phyloP scores from a whole-genome alignment of 2,329 filamentous ascomycete species.

The Epichloe aotearoae region DNA sequence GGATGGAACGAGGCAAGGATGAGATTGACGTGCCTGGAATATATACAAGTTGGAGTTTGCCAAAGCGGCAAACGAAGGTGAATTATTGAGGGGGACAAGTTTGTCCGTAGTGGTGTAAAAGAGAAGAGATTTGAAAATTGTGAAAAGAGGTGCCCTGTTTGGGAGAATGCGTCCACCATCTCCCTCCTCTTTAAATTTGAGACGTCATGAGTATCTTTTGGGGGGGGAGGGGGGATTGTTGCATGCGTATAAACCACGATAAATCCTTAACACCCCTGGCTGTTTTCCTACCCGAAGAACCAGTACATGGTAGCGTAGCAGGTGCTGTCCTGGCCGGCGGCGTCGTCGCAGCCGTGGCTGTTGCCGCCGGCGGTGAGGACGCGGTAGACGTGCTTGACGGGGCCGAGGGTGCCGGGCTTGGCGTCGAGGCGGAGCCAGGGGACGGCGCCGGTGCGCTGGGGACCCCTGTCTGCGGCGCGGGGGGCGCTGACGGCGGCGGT shows the following conservation, averaged over 20 bases:
- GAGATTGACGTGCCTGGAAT: neutral
- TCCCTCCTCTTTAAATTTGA: too few relatives aligned
- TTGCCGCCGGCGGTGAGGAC: constrained; percentile 40
- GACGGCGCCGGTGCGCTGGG: constrained; percentile 37
- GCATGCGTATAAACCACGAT: too few relatives aligned
- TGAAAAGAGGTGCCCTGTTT: neutral
- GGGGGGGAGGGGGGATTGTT: too few relatives aligned
- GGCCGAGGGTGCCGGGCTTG: constrained; percentile 23
- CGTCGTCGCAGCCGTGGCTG: constrained; percentile 27
- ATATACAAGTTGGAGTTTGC: neutral
- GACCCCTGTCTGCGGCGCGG: constrained; percentile 28
- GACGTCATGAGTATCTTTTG: too few relatives aligned
- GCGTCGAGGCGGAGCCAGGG: constrained; percentile 39
- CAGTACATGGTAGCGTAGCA: constrained; percentile 46
- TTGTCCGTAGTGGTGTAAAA: neutral
- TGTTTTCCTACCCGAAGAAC: constrained; percentile 29
- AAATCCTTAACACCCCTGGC: too few relatives aligned
- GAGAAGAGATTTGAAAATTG: neutral
- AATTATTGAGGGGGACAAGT: neutral
- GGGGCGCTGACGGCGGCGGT: constrained; percentile 39
- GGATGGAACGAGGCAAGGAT: too few relatives aligned
- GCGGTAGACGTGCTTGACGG: constrained; percentile 34
- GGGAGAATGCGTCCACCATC: neutral
- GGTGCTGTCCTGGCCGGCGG: constrained; percentile 34
- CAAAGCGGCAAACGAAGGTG: neutral